Base-by-base conservation (phyloP, 2,329 filamentous ascomycete species). In the Cladosporium austrohemisphaericum region DNA sequence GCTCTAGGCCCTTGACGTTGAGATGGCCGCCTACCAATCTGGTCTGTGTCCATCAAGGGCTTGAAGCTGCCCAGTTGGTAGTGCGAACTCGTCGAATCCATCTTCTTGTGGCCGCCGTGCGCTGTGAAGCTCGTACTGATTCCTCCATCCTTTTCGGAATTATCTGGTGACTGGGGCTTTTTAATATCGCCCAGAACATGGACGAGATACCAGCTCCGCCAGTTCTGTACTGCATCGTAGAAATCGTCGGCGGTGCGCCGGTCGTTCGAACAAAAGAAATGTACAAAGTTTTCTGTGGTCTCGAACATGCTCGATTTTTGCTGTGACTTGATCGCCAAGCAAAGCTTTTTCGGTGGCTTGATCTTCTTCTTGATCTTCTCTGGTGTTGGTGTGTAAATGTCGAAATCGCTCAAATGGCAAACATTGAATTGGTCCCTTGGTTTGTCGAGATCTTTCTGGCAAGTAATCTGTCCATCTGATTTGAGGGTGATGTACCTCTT, bases 171-270 rank as follows among this genome's bases (percentile, higher is more conserved):
- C 46, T 58, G 57, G 11, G 57, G 47, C 57, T 69, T 71, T 52
- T 72, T 63, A n/a, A 73, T 74, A 48, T 78, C 76, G 14, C 83
- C 81, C 62, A 85, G 78, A 53, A 83, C 82, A 58, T 88, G 84
- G 35, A 88, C 85, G 6, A 96, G 71, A 62, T 95, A 95, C 89
- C 90, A 95, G 66, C 88, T 94, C 51, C 92, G 81, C 91, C 91
- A 96, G 31, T 71, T 72, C 54, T 95, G 89, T 1, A 95, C 76
- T 19, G 78, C 76, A 13, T 78, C 74, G 60, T 86, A 83, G 69
- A 92, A 95, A 11, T 73, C 71, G n/a, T 78, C 76, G 1, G 87
- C 88, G 1, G 83, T 68, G 1, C 72, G 65, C 4, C 77, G 71
- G 59, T 96, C 88, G 36, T 88, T 88, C 1, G 86, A 88, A 51